Evolutionary conservation across 208 protist species (phyloP), one percentile per base, ranked within the genome.

Genomic region (Trypanosoma cruzi): DNA sequence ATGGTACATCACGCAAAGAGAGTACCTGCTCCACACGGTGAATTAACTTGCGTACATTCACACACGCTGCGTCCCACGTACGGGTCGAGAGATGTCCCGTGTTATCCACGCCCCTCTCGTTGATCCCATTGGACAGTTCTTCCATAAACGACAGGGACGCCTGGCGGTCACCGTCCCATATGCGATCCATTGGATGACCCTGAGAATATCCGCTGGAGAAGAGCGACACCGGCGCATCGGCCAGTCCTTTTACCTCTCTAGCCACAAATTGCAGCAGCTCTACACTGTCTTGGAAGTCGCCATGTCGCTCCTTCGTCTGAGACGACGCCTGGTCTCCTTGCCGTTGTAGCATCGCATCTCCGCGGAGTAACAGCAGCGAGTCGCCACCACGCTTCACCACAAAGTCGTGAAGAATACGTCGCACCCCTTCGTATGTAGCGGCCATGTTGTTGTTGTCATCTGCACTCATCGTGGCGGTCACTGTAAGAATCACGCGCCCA

Each of bases 141-240:
- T 7, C 55, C 2, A 60, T 14, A 18, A 44, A 32, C 20, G 32
- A 1, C 20, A 32, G 55, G 28, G 55, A 60, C 4, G 32, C 55
- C 1, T 32, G 26, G 6, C 31, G 10, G 24, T 48, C 36, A 37
- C 22, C 3, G 18, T 22, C 57, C 80, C 80, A 85, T 1, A 14
- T n/a, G 18, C 80, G 70, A 6, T 81, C 66, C 11, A 74, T 67
- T 18, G 72, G 72, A 49, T 85, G 75, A 0, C 80, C 80, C 24
- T 85, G 80, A n/a, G 80, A 71, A 75, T 85, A 85, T n/a, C 80
- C 80, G 8, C 48, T 52, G 48, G 48, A n/a, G 48, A 52, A 11
- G 6, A 52, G 48, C 16, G 8, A 26, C 16, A 52, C 48, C n/a
- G 48, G 48, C n/a, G 48, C 22, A 1, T 26, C 48, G 1, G 48